Evolutionary conservation across 805 yeast genomes (phyloP), one percentile per base, ranked within the genome.

Genomic region (Wickerhamomyces rabaulensis): DNA sequence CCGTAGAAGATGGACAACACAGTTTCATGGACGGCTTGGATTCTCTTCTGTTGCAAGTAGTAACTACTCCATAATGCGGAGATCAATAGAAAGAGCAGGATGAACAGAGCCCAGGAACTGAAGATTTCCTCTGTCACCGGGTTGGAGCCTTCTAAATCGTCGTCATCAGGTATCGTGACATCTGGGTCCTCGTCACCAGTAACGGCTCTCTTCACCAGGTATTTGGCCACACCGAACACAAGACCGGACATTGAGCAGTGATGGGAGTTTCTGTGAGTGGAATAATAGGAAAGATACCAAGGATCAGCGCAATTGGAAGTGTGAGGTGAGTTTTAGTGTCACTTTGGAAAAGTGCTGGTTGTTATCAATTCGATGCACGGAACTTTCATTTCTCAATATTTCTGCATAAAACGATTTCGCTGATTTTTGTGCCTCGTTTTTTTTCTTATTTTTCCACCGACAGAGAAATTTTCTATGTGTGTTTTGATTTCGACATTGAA

Each of bases 11-110:
- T 94, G 1, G 98, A 89, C 40, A 95, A 70, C 36, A 94, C 98
- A 0, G 99, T 94, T 68, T 94, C 99, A 66, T 94, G 99, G n/a
- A 94, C 80, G 4, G 96, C 95, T 65, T 88, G 91, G 58, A 94
- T 92, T 53, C 94, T 77, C 56, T 88, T 78, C 58, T 89, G 96
- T 60, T 92, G 96, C 42, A 94, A 72, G 62, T 87, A 92, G 67
- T 92, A 94, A 26, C 95, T 84, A 4, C 97, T 88, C 97, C 97
- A 94, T 44, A 94, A 70, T 0, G 99, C 97, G 9, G 91, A 78
- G 48, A 92, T 85, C 40, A 94, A 70, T 40, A 94, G 71, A 47
- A 86, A 79, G 42, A 94, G 64, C 52, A 94, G 73, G 49, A 94
- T 95, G 66, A 90, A 91, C 26, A 94, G 69, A 0, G 99, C 98